Conservation (phyloP, 768 basidiomycete species). For the Aureoboletus auriporus region DNA sequence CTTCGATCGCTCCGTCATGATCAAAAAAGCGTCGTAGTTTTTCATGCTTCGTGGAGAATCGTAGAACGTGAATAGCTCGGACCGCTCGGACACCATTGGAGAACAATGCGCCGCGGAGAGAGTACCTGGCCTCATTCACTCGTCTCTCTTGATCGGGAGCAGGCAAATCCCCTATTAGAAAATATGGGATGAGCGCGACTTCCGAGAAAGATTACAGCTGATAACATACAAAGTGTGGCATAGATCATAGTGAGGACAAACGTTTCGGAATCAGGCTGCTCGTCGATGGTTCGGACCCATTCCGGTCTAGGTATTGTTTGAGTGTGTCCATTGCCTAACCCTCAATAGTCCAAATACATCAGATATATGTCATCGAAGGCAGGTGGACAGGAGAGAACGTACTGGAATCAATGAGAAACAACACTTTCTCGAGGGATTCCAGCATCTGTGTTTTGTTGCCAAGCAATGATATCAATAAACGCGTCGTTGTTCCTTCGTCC, state of each 20-base stretch:
- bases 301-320: background rate
- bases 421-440: conserved; percentile 1
- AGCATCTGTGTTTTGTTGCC: background rate
- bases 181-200: background rate
- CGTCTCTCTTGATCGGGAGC: background rate
- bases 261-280: background rate
- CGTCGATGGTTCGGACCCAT: background rate
- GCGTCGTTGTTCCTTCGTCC: background rate
- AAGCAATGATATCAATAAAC: background rate
- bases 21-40: background rate
- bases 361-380: background rate
- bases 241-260: conserved; percentile 1
- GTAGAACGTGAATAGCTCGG: background rate
- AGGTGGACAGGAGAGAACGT: background rate
- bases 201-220: background rate
- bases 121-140: background rate
- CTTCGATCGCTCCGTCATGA: background rate
- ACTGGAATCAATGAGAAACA: conserved; percentile 7
- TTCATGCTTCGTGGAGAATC: background rate
- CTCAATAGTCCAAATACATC: background rate
- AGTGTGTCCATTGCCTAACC: background rate
- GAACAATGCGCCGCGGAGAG: background rate
- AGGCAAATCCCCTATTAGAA: background rate
- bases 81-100: background rate
- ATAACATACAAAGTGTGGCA: background rate